A percentile compares a stretch with the other conserved stretches of the same genome.
phyloP scores from a whole-genome alignment of 2,329 filamentous ascomycete species.

The Microdochium bolleyi region DNA sequence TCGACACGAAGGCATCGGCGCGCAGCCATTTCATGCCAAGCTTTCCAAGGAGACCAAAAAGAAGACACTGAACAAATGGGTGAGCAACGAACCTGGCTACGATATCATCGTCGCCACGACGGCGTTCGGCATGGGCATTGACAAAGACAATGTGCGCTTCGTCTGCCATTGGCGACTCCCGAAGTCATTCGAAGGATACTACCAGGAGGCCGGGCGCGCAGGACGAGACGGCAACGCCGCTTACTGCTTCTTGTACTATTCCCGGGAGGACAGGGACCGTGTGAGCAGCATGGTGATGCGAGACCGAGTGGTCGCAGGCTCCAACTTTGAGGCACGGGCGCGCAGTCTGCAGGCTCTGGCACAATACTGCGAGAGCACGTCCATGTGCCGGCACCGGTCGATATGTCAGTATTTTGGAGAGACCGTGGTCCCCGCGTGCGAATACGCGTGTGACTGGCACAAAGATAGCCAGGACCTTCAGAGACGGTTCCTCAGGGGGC shows the following conservation, averaged over 20 bases:
- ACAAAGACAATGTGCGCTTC: slow-evolving; percentile 90
- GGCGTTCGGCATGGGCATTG: slow-evolving; percentile 96
- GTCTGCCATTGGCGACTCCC: slow-evolving; percentile 92
- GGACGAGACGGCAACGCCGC: slow-evolving; percentile 84
- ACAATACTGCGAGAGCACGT: slow-evolving; percentile 72
- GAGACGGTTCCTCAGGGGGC: slow-evolving; percentile 44
- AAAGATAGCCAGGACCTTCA: slow-evolving; percentile 56
- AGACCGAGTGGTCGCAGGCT: slow-evolving; percentile 32
- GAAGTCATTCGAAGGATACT: slow-evolving; percentile 92
- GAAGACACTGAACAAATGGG: slow-evolving; percentile 63
- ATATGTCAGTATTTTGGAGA: slow-evolving; percentile 78
- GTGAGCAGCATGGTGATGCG: slow-evolving; percentile 50
- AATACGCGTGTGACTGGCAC: slow-evolving; percentile 73
- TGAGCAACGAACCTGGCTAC: slow-evolving; percentile 66
- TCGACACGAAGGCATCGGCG: slow-evolving; percentile 61
- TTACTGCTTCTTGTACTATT: slow-evolving; percentile 86
- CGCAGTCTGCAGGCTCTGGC: slow-evolving; percentile 63
- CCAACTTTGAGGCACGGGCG: slow-evolving; percentile 41
- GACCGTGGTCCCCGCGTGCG: slow-evolving; percentile 46
- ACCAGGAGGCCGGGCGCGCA: slow-evolving; percentile 89
- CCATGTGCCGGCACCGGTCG: slow-evolving; percentile 63
- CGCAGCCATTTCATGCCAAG: slow-evolving; percentile 65
- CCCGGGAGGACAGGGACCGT: slow-evolving; percentile 75
- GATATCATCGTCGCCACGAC: slow-evolving; percentile 93
- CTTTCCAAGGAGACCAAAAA: slow-evolving; percentile 62